Conservation (phyloP, 768 basidiomycete species). For the Phanerochaete carnosa region DNA sequence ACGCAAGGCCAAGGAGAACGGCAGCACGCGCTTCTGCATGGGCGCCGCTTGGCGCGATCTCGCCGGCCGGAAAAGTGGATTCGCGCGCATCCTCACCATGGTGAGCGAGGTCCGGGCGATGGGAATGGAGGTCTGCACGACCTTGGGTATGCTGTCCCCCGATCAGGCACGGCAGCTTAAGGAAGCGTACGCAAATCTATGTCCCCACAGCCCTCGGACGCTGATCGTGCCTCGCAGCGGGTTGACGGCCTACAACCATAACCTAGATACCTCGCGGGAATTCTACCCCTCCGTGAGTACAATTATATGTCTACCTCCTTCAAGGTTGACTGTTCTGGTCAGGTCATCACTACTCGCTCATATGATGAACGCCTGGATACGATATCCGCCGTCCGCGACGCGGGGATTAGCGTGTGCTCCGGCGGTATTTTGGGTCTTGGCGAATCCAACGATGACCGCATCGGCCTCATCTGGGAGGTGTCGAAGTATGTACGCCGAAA, state of each 20-base stretch:
- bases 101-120: constrained; percentile 86
- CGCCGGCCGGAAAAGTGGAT: constrained; percentile 88
- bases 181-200: constrained; percentile 65
- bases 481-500: constrained; percentile 60
- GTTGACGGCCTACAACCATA: constrained; percentile 97
- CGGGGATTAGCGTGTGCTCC: constrained; percentile 96
- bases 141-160: constrained; percentile 93
- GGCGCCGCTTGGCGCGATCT: constrained; percentile 98
- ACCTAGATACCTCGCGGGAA: constrained; percentile 96
- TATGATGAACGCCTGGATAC: constrained; percentile 93
- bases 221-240: constrained; percentile 47
- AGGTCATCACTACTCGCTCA: constrained; percentile 94
- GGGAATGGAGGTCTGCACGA: constrained; percentile 99
- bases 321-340: constrained; percentile 7
- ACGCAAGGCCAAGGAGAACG: constrained; percentile 91
- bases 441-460: constrained; percentile 84
- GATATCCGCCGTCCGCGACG: constrained; percentile 85
- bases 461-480: constrained; percentile 93
- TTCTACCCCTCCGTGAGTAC: constrained; percentile 81
- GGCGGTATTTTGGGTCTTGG: constrained; percentile 96
- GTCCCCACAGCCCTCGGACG: background rate
- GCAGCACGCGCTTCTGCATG: constrained; percentile 98
- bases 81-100: constrained; percentile 91
- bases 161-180: constrained; percentile 91
- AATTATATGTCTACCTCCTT: background rate